A percentile compares a stretch with the other conserved stretches of the same genome.
Conservation (phyloP, 371 early-diverging fungal genomes). For the Quaeritorhiza haematococci region DNA sequence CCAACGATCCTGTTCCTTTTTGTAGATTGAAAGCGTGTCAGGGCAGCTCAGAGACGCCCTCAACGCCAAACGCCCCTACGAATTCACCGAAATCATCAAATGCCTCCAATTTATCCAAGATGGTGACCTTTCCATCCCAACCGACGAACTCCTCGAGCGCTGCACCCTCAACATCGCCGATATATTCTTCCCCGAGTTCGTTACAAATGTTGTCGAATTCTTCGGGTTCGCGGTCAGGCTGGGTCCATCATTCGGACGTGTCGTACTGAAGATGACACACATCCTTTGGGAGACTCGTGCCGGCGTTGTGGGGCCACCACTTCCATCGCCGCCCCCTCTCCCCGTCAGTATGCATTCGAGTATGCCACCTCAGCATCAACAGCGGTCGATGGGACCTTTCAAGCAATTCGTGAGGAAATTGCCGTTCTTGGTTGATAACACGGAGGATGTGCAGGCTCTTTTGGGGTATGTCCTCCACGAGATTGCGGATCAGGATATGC, state of each 20-base stretch:
- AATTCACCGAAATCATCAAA: conserved; percentile 23
- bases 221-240: conserved; percentile 18
- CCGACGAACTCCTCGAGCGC: conserved; percentile 24
- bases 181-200: conserved; percentile 26
- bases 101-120: conserved; percentile 24
- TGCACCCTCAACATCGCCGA: conserved; percentile 25
- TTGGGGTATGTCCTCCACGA: background rate
- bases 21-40: conserved; percentile 8
- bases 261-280: conserved; percentile 25
- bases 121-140: no score
- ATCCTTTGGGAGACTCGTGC: conserved; percentile 37
- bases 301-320: no score
- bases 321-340: no score
- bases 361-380: no score
- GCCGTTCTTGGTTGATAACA: background rate
- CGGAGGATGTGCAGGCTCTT: background rate
- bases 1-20: no score
- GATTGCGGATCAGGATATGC: background rate
- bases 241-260: conserved; percentile 9
- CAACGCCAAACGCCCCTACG: conserved; percentile 6
- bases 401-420: background rate
- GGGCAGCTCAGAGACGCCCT: conserved; percentile 16
- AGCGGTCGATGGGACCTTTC: no score
- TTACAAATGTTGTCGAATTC: conserved; percentile 29
- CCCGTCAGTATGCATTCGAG: no score